Evolutionary conservation across 495 filamentous ascomycete species (phyloP).

Genomic region (Chaetomidium leptoderma): DNA sequence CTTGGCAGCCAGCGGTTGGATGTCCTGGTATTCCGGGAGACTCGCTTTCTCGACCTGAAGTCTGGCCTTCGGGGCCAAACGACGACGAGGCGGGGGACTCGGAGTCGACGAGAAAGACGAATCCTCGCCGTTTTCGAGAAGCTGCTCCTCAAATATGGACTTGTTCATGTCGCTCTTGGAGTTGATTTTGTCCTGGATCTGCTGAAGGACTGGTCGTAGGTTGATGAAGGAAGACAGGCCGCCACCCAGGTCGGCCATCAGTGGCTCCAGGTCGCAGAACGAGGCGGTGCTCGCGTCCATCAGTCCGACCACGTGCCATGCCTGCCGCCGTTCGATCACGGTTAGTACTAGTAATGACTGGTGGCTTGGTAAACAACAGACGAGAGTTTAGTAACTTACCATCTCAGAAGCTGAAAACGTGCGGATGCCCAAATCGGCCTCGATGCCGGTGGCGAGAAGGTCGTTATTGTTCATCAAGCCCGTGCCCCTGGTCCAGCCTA

Average conservation of each 20-base stretch:
- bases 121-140: no score
- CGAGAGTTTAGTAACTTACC: constrained; percentile 97
- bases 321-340: constrained; percentile 89
- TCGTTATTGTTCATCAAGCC: constrained; percentile 98
- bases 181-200: no score
- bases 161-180: no score
- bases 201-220: no score
- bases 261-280: no score
- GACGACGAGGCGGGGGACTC: constrained; percentile 97
- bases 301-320: no score
- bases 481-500: constrained; percentile 98
- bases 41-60: constrained; percentile 85
- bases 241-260: no score
- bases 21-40: no score
- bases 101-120: no score
- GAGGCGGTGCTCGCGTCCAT: no score
- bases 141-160: no score
- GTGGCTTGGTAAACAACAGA: constrained; percentile 89
- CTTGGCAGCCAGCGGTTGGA: constrained; percentile 78
- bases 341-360: constrained; percentile 91
- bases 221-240: no score
- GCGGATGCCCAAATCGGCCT: constrained; percentile 90
- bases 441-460: constrained; percentile 91
- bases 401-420: constrained; percentile 99
- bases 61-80: constrained; percentile 88